Conservation (phyloP, 768 basidiomycete genomes). For the Russula sp. region DNA sequence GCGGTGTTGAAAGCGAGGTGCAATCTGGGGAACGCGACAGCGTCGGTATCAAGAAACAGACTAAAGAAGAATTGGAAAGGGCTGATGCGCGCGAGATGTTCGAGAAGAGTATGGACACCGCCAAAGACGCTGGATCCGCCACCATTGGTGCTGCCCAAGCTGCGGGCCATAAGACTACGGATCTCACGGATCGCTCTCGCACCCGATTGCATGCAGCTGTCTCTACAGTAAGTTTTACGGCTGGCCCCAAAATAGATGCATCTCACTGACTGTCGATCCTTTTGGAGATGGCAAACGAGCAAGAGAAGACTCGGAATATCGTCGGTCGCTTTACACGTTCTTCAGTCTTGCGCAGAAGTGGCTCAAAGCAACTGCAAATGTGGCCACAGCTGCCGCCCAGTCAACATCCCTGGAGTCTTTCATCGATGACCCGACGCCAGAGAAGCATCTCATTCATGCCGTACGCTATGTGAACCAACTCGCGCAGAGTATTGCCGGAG, state of each 20-base stretch:
- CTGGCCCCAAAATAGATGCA: no score
- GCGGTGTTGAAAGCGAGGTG: constrained; percentile 56
- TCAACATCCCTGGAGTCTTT: constrained; percentile 51
- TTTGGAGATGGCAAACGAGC: constrained; percentile 61
- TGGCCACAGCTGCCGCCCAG: constrained; percentile 45
- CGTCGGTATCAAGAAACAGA: constrained; percentile 51
- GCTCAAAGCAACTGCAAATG: constrained; percentile 50
- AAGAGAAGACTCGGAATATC: constrained; percentile 58
- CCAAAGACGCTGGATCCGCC: constrained; percentile 54
- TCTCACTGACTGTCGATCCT: neutral
- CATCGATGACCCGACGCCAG: constrained; percentile 59
- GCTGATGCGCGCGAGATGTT: constrained; percentile 53
- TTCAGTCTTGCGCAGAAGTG: constrained; percentile 59
- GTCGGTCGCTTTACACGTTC: constrained; percentile 53
- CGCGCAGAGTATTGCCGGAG: constrained; percentile 53
- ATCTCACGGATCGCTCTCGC: constrained; percentile 42
- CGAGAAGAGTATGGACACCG: constrained; percentile 64
- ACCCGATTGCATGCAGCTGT: constrained; percentile 50
- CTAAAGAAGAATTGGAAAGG: constrained; percentile 44
- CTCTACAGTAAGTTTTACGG: constrained; percentile 43
- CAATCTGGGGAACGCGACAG: constrained; percentile 58
- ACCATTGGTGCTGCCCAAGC: constrained; percentile 41
- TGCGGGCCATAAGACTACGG: constrained; percentile 48
- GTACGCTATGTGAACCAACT: constrained; percentile 42
- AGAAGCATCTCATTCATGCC: constrained; percentile 57